Evolutionary conservation across 129 eudicot genomes (phyloP).

Genomic region (Tanacetum coccineum): DNA sequence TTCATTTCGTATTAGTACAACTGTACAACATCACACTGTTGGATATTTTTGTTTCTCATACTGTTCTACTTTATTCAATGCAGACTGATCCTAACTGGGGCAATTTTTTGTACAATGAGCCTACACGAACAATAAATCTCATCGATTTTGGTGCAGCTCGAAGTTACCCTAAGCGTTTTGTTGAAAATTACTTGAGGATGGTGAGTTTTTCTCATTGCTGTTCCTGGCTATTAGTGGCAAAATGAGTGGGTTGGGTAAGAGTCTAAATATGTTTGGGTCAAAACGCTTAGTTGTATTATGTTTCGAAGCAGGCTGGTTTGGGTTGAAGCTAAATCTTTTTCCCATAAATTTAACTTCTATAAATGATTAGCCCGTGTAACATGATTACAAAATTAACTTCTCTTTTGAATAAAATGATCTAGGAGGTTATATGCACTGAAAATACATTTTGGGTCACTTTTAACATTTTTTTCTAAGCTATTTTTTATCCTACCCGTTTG

Average conservation of each 20-base stretch:
- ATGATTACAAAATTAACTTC: neutral
- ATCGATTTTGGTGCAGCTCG: conserved; percentile 98
- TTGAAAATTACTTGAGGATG: conserved; percentile 84
- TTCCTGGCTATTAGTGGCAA: neutral
- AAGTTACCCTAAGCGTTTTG: conserved; percentile 71
- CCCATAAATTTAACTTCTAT: neutral
- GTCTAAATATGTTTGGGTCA: neutral
- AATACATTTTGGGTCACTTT: neutral
- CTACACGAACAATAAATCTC: conserved; percentile 59
- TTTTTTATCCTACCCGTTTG: neutral
- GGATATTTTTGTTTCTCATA: conserved; percentile 19
- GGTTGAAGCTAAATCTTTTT: neutral
- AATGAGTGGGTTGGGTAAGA: too few species aligned
- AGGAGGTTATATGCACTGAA: neutral
- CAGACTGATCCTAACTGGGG: conserved; percentile 99
- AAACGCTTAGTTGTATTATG: too few species aligned
- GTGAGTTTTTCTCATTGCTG: conserved; percentile 36
- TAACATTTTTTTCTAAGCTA: neutral
- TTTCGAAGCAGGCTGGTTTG: too few species aligned
- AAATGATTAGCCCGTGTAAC: neutral
- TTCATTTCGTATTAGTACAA: conserved; percentile 6
- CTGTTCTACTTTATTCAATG: conserved; percentile 25
- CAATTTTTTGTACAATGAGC: conserved; percentile 72
- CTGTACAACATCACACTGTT: neutral
- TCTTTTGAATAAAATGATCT: neutral